These are phyloP conservation scores for Prosopis cineraria DNA, from an alignment of 306 rosid genomes.

Conservation along the genomic window DNA sequence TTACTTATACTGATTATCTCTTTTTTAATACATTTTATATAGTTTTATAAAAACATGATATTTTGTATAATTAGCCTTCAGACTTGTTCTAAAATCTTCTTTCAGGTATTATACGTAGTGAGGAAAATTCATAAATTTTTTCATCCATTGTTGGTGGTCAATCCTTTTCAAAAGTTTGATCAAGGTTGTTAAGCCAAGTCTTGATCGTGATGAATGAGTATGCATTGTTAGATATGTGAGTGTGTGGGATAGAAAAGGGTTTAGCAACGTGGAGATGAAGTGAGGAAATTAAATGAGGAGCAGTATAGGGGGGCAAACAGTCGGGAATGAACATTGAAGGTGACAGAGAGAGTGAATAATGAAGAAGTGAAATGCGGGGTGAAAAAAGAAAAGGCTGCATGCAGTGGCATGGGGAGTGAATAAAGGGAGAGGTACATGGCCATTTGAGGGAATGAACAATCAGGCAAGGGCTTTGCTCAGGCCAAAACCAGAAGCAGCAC, in stretches of 20 bases:
- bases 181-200: background rate
- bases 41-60: too few relatives aligned
- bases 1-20: too few relatives aligned
- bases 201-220: background rate
- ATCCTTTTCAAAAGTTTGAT: background rate
- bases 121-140: too few relatives aligned
- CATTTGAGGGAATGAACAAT: conserved; percentile 30
- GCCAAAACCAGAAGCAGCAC: conserved; percentile 38
- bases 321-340: conserved; percentile 34
- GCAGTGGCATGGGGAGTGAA: conserved; percentile 36
- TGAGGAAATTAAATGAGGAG: background rate
- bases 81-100: too few relatives aligned
- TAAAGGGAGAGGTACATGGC: conserved; percentile 33
- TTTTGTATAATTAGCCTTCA: too few relatives aligned
- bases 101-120: too few relatives aligned
- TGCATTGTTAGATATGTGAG: background rate
- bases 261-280: too few relatives aligned
- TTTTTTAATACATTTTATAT: too few relatives aligned
- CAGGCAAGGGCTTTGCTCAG: conserved; percentile 14
- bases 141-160: background rate
- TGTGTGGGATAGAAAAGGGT: too few relatives aligned
- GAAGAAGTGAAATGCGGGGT: background rate
- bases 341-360: conserved; percentile 39
- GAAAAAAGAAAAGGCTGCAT: conserved; percentile 43
- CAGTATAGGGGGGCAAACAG: conserved; percentile 10